These are phyloP conservation scores for Pichia paraexigua DNA, from an alignment of 805 yeast genomes.

Conservation along the genomic window DNA sequence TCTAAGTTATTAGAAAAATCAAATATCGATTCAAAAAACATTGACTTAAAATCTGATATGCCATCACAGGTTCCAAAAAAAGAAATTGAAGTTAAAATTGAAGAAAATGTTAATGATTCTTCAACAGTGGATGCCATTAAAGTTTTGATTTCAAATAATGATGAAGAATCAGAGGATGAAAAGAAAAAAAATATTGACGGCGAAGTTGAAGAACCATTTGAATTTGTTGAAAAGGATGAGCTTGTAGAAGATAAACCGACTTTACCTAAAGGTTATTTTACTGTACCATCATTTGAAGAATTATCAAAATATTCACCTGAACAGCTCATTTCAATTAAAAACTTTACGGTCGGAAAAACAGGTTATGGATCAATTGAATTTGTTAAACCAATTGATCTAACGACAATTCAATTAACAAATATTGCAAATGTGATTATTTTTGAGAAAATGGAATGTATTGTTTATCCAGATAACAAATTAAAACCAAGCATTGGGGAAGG, in stretches of 20 bases:
- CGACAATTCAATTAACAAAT: slow-evolving; percentile 54
- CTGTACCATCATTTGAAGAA: slow-evolving; percentile 64
- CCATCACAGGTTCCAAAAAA: background rate
- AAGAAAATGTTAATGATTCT: background rate
- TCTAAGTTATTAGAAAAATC: slow-evolving; percentile 13
- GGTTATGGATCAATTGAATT: slow-evolving; percentile 75
- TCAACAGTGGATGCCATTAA: background rate
- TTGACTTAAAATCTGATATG: slow-evolving; percentile 25
- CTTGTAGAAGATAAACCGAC: background rate
- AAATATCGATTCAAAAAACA: slow-evolving; percentile 18
- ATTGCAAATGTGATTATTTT: slow-evolving; percentile 61
- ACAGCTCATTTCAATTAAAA: slow-evolving; percentile 54
- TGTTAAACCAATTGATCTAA: slow-evolving; percentile 73
- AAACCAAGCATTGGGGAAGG: slow-evolving; percentile 74
- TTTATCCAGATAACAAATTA: slow-evolving; percentile 61
- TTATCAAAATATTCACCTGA: slow-evolving; percentile 51
- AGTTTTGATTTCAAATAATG: background rate
- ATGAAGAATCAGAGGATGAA: background rate
- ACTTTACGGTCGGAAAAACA: slow-evolving; percentile 71
- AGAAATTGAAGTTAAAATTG: background rate
- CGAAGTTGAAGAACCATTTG: slow-evolving; percentile 1
- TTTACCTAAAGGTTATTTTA: slow-evolving; percentile 71
- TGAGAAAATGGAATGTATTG: slow-evolving; percentile 48
- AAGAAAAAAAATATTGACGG: background rate
- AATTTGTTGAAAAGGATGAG: slow-evolving; percentile 1